A percentile compares a stretch with the other conserved stretches of the same genome.
Evolutionary conservation across 2,329 filamentous ascomycete genomes (phyloP).

Genomic region (Sporothrix brasiliensis): DNA sequence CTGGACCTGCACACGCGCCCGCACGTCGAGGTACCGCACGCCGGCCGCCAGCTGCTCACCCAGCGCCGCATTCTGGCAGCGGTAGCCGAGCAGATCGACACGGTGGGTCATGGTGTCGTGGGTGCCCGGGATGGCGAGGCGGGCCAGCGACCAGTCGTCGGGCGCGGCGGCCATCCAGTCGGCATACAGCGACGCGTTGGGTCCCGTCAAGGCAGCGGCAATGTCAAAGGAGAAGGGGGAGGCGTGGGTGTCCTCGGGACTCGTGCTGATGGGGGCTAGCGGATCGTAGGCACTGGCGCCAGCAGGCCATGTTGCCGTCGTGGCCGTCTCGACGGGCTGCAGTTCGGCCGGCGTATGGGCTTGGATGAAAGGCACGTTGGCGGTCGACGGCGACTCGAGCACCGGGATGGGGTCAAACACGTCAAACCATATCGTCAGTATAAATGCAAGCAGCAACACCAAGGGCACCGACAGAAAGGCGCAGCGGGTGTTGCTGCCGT

Average conservation of each 20-base stretch:
- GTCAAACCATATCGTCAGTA: conserved; percentile 24
- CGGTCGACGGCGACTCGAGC: background rate
- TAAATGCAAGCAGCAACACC: conserved; percentile 2
- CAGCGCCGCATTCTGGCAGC: conserved; percentile 55
- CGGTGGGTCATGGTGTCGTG: conserved; percentile 58
- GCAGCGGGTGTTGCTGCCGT: conserved; percentile 5
- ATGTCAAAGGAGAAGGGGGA: conserved; percentile 51
- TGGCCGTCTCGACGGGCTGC: background rate
- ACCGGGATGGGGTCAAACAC: conserved; percentile 2
- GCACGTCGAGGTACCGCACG: conserved; percentile 55
- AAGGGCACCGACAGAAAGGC: conserved; percentile 1
- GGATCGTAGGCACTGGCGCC: background rate
- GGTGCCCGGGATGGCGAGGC: conserved; percentile 55
- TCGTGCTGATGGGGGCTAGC: background rate
- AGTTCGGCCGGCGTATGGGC: background rate
- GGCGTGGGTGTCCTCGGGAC: conserved; percentile 27
- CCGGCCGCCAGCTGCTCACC: conserved; percentile 51
- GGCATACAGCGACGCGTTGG: conserved; percentile 36
- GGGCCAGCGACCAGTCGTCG: conserved; percentile 48
- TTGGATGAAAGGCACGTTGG: background rate
- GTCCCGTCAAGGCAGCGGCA: conserved; percentile 34
- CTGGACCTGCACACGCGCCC: conserved; percentile 45
- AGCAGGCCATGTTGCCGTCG: background rate
- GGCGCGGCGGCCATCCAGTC: conserved; percentile 52
- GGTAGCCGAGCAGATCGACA: conserved; percentile 44